Evolutionary conservation across 768 basidiomycete genomes (phyloP), one percentile per base, ranked within the genome.

Genomic region (Lactifluus echinatus): DNA sequence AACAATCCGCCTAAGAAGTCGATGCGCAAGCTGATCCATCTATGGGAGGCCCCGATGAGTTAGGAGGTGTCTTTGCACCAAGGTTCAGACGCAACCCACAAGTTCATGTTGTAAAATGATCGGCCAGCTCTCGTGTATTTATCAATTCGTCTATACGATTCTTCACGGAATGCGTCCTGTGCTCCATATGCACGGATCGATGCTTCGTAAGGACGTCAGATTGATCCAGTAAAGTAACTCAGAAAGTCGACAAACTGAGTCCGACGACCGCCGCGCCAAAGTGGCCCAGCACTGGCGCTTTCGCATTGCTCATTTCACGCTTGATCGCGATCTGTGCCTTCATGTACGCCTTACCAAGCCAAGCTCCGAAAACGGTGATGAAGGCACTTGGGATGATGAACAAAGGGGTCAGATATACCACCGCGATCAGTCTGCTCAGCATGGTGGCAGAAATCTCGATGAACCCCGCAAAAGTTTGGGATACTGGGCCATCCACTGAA

Each of bases 141-240:
- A 62, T 83, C 75, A 19, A 82, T 76, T 3, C 78, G 71, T 29
- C 65, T 60, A 47, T 76, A 64, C 5, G 78, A 75, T 60, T 80
- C 74, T 53, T 31, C 49, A 55, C 66, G 74, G 66, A 72, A 79
- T 5, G 69, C 64, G 4, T 71, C 68, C 61, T 82, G 73, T 8
- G 79, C 79, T 17, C 78, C 76, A 59, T 80, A 84, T 1, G 81
- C 81, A 8, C 81, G 72, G 37, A 83, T 80, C 2, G 78, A 78
- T 4, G 70, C 66, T 73, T 24, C 17, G 8, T 3, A 31, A 29
- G 15, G 1, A 8, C 17, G 11, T 51, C 39, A 48, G 21, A 24
- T 50, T 24, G 11, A 36, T 40, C 23, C 1, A 2, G 14, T 15
- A 26, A 36, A 17, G 23, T 14, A 17, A 46, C 4, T 21, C 31